Percentiles rank a stretch among this genome's conserved stretches.
Conservation (phyloP, 2,329 filamentous ascomycete species). For the Ophiostoma sp. region DNA sequence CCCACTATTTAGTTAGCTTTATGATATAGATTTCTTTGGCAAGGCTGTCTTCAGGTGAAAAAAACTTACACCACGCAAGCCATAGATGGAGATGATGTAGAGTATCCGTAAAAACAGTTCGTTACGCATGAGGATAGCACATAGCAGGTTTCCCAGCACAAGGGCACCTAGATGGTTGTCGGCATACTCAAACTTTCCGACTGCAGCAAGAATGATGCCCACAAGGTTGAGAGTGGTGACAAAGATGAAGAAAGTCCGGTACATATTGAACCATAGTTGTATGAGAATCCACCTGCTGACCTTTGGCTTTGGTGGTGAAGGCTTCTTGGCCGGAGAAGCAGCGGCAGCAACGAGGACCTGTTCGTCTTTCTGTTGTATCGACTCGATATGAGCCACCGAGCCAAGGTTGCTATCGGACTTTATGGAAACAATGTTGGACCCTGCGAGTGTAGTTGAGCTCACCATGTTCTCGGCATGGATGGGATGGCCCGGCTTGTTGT, state of each 20-base stretch:
- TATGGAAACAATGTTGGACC: neutral
- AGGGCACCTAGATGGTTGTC: neutral
- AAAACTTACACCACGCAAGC: neutral
- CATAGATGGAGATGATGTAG: neutral
- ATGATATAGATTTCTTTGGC: neutral
- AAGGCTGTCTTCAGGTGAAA: too few species aligned
- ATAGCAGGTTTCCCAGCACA: neutral
- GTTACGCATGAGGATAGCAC: neutral
- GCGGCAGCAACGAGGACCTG: neutral
- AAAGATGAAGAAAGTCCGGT: constrained; percentile 39
- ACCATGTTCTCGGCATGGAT: neutral
- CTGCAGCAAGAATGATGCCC: constrained; percentile 36
- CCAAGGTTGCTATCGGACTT: neutral
- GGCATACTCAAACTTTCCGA: constrained; percentile 27
- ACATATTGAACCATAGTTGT: constrained; percentile 40
- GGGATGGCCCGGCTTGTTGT: neutral
- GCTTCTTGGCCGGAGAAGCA: neutral
- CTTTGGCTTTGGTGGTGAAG: neutral
- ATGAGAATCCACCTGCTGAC: constrained; percentile 36
- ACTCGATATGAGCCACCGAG: neutral
- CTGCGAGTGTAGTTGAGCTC: neutral
- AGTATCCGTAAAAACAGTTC: neutral
- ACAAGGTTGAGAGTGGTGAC: constrained; percentile 36
- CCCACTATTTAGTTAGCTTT: neutral
- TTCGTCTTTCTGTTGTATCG: neutral